Conservation (phyloP, 805 yeast species). For the Spathaspora girioi region DNA sequence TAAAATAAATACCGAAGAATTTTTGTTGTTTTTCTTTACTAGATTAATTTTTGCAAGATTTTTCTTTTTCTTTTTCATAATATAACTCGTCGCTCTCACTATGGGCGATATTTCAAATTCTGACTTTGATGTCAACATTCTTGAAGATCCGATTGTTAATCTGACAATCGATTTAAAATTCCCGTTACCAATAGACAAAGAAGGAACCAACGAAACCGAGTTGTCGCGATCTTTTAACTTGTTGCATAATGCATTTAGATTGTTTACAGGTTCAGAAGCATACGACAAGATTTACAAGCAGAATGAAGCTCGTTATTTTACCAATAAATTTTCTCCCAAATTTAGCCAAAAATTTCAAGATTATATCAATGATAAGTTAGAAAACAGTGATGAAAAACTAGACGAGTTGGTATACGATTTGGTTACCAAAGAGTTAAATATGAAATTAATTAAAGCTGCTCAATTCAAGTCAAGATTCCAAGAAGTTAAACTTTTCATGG, state of each 20-base stretch:
- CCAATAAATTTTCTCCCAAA: constrained; percentile 25
- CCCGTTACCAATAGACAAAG: constrained; percentile 37
- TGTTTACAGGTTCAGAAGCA: constrained; percentile 22
- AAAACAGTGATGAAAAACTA: constrained; percentile 27
- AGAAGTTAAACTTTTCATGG: constrained; percentile 37
- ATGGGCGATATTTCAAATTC: constrained; percentile 1
- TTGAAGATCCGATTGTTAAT: constrained; percentile 26
- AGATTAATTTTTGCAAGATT: neutral
- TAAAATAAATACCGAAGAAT: too few species aligned
- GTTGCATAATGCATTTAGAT: constrained; percentile 28
- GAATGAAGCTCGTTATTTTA: constrained; percentile 31
- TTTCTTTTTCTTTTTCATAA: neutral
- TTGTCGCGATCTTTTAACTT: constrained; percentile 20
- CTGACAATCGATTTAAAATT: constrained; percentile 33
- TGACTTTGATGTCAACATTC: constrained; percentile 34
- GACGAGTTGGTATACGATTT: constrained; percentile 33
- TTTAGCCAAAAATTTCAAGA: constrained; percentile 24
- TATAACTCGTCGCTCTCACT: too few species aligned
- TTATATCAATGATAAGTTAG: constrained; percentile 32
- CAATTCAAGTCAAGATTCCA: constrained; percentile 29
- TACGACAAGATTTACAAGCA: constrained; percentile 27
- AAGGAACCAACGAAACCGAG: constrained; percentile 26
- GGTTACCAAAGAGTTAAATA: constrained; percentile 33
- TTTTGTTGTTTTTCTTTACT: neutral
- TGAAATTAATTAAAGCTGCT: constrained; percentile 32